Percentiles rank a stretch among this genome's conserved stretches.
These are phyloP conservation scores for Anthostomella pinea DNA, from an alignment of 2,329 filamentous ascomycete genomes.

Conservation along the genomic window DNA sequence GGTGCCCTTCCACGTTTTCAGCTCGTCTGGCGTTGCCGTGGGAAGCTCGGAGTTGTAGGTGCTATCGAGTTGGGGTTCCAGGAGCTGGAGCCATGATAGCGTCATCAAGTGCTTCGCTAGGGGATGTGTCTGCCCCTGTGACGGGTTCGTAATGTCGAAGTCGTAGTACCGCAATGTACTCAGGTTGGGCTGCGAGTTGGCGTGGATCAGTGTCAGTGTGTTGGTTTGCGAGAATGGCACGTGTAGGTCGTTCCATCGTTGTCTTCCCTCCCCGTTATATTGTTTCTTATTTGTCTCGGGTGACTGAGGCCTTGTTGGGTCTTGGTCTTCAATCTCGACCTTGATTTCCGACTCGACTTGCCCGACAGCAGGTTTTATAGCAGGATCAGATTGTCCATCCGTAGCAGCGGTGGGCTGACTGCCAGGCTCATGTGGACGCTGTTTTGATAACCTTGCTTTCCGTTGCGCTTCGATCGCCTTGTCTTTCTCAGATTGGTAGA, in stretches of 20 bases:
- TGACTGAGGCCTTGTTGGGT: slow-evolving; percentile 9
- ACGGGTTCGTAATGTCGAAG: slow-evolving; percentile 69
- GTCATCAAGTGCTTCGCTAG: slow-evolving; percentile 78
- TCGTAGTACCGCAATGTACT: slow-evolving; percentile 85
- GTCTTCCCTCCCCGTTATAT: slow-evolving; percentile 9
- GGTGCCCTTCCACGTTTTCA: slow-evolving; percentile 73
- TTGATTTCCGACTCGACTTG: background rate
- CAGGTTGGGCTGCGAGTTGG: slow-evolving; percentile 83
- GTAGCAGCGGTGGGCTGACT: no score
- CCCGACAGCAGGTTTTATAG: background rate
- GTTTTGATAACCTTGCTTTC: slow-evolving; percentile 6
- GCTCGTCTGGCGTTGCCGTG: slow-evolving; percentile 53
- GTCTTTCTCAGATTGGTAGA: slow-evolving; percentile 47
- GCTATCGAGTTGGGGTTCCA: slow-evolving; percentile 71
- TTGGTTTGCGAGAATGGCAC: slow-evolving; percentile 68
- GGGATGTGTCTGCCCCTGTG: slow-evolving; percentile 65
- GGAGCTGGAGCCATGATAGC: slow-evolving; percentile 87
- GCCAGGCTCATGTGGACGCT: background rate
- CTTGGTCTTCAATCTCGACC: background rate
- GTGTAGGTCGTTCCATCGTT: slow-evolving; percentile 46
- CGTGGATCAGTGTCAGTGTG: slow-evolving; percentile 77
- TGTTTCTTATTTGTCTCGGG: slow-evolving; percentile 9
- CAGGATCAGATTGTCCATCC: no score
- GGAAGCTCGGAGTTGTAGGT: slow-evolving; percentile 68
- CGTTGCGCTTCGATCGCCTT: slow-evolving; percentile 4